Conservation (phyloP, 441 rosid species). For the Jatropha multifida region DNA sequence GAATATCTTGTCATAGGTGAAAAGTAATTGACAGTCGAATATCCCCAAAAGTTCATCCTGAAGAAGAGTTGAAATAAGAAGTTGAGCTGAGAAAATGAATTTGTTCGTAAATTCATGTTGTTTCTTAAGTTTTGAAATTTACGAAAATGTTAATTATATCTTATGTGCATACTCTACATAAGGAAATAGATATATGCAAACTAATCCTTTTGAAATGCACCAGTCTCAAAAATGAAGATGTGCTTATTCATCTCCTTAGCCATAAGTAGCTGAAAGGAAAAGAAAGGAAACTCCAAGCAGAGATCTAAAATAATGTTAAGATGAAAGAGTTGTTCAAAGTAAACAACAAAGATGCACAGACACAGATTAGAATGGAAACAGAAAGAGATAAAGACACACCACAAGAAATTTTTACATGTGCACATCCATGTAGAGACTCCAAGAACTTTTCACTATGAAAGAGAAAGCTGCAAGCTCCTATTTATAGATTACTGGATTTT, state of each 20-base stretch:
- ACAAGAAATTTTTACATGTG: too few species aligned
- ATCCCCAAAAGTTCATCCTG: constrained; percentile 99
- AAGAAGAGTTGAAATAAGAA: constrained; percentile 20
- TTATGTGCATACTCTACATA: background rate
- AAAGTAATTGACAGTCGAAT: constrained; percentile 83
- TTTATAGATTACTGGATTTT: background rate
- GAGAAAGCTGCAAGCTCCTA: background rate
- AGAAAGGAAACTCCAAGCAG: background rate
- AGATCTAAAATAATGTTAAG: background rate
- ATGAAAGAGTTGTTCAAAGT: background rate
- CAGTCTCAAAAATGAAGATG: background rate
- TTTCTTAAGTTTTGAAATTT: constrained; percentile 13
- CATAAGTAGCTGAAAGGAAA: background rate
- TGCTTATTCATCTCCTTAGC: background rate
- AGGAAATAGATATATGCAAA: background rate
- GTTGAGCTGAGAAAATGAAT: background rate
- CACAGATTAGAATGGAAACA: background rate
- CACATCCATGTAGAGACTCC: background rate
- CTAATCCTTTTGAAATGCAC: background rate
- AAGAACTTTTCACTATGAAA: background rate
- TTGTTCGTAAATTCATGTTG: constrained; percentile 1
- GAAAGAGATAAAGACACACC: background rate
- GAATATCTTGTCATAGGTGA: constrained; percentile 96
- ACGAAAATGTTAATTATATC: background rate
- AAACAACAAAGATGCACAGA: background rate